A percentile compares a stretch with the other conserved stretches of the same genome.
These are phyloP conservation scores for Funneliformis mosseae DNA, from an alignment of 192 early-diverging fungal genomes.

Conservation along the genomic window DNA sequence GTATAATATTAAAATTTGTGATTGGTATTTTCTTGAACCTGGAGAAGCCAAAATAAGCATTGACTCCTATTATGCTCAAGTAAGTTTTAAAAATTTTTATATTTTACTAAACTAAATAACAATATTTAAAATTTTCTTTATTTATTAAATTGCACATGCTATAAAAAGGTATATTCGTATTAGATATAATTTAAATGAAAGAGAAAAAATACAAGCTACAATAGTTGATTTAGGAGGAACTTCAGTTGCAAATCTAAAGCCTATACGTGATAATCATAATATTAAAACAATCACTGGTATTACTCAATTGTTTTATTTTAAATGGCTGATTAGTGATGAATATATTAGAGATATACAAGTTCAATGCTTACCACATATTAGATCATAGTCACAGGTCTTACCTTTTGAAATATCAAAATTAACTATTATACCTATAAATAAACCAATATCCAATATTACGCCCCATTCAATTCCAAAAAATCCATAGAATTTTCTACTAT, in stretches of 20 bases:
- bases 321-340: background rate
- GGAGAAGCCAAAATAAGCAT: no score
- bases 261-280: background rate
- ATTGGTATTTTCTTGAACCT: background rate
- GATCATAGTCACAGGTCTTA: no score
- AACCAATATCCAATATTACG: background rate
- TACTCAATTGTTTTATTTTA: conserved; percentile 18
- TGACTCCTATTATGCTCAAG: no score
- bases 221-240: conserved; percentile 2
- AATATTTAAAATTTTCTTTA: no score
- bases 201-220: conserved; percentile 17
- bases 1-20: background rate
- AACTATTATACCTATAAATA: background rate
- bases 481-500: conserved; percentile 3
- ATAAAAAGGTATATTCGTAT: conserved; percentile 18
- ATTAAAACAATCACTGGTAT: conserved; percentile 6
- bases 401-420: no score
- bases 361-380: no score
- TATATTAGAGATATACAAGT: no score
- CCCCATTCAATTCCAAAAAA: background rate
- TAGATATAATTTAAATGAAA: conserved; percentile 2
- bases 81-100: no score
- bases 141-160: background rate
- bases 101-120: no score
- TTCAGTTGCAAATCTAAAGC: conserved; percentile 7